Percentiles rank a stretch among this genome's conserved stretches.
These are phyloP conservation scores for Tolypocladium amazonense DNA, from an alignment of 2,329 filamentous ascomycete genomes.

Conservation along the genomic window DNA sequence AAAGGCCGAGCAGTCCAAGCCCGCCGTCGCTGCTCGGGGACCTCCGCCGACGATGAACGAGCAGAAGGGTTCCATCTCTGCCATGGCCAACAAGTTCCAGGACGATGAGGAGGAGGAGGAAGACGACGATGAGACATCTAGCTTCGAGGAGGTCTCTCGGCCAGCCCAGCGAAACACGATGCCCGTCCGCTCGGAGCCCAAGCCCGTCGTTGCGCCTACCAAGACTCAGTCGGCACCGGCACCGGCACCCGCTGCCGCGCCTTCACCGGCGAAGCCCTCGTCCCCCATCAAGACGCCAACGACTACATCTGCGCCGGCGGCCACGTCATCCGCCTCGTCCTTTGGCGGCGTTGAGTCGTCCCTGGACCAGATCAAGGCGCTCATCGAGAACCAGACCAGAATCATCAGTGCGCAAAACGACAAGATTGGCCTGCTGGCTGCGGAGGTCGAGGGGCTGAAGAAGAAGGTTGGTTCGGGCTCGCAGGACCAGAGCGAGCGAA, in stretches of 20 bases:
- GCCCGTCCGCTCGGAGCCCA: slow-evolving; percentile 26
- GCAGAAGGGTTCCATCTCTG: slow-evolving; percentile 78
- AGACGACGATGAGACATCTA: slow-evolving; percentile 58
- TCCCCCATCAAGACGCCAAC: slow-evolving; percentile 20
- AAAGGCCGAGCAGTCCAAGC: slow-evolving; percentile 46
- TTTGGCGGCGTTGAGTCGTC: slow-evolving; percentile 45
- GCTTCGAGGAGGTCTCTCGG: slow-evolving; percentile 78
- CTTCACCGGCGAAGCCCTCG: slow-evolving; percentile 16
- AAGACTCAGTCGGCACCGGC: slow-evolving; percentile 11
- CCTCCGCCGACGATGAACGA: slow-evolving; percentile 65
- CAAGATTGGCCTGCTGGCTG: slow-evolving; percentile 59
- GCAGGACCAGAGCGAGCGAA: slow-evolving; percentile 56
- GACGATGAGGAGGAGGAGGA: slow-evolving; percentile 60
- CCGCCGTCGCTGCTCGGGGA: slow-evolving; percentile 28
- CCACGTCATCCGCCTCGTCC: slow-evolving; percentile 15
- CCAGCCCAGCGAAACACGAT: slow-evolving; percentile 51
- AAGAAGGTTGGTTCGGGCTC: slow-evolving; percentile 49
- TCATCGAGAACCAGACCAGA: slow-evolving; percentile 67
- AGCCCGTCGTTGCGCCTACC: slow-evolving; percentile 26
- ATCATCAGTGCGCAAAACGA: slow-evolving; percentile 68
- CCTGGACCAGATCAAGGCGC: slow-evolving; percentile 64
- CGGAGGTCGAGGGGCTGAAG: slow-evolving; percentile 74
- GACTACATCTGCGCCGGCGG: slow-evolving; percentile 16
- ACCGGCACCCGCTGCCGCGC: slow-evolving; percentile 8
- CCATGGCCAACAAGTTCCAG: slow-evolving; percentile 76